Evolutionary conservation across 2,329 filamentous ascomycete species (phyloP).

Genomic region (Colletotrichum limetticola): DNA sequence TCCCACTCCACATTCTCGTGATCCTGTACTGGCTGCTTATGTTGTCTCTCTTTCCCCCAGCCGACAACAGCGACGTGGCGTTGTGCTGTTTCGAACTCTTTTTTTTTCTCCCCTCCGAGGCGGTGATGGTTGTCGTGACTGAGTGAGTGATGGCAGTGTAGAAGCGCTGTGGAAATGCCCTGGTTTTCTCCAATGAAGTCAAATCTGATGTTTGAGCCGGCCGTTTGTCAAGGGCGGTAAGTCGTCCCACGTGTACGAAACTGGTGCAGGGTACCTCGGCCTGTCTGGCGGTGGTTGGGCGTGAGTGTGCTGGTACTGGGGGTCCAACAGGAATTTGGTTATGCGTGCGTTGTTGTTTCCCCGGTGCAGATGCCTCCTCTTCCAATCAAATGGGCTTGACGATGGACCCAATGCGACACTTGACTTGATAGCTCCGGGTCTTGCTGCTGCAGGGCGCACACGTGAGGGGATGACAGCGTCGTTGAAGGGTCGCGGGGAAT

Average conservation of each 20-base stretch:
- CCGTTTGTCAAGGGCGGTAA: conserved; percentile 31
- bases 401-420: conserved; percentile 29
- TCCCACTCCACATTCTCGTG: conserved; percentile 24
- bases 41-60: background rate
- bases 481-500: conserved; percentile 5
- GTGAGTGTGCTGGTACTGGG: conserved; percentile 20
- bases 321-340: conserved; percentile 26
- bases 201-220: background rate
- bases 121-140: conserved; percentile 19
- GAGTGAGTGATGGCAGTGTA: background rate
- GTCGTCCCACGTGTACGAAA: conserved; percentile 33
- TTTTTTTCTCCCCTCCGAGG: background rate
- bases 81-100: conserved; percentile 10
- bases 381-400: conserved; percentile 23
- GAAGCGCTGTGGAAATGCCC: background rate
- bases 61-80: conserved; percentile 7
- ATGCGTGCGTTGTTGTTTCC: conserved; percentile 35
- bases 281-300: conserved; percentile 33
- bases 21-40: background rate
- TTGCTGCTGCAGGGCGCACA: conserved; percentile 31
- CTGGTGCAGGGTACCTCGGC: conserved; percentile 27
- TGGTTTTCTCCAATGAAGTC: conserved; percentile 15
- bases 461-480: conserved; percentile 24
- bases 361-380: conserved; percentile 27
- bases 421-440: conserved; percentile 7